These are phyloP conservation scores for Olyra latifolia DNA, from an alignment of 176 grass and related monocot genomes.

Conservation along the genomic window DNA sequence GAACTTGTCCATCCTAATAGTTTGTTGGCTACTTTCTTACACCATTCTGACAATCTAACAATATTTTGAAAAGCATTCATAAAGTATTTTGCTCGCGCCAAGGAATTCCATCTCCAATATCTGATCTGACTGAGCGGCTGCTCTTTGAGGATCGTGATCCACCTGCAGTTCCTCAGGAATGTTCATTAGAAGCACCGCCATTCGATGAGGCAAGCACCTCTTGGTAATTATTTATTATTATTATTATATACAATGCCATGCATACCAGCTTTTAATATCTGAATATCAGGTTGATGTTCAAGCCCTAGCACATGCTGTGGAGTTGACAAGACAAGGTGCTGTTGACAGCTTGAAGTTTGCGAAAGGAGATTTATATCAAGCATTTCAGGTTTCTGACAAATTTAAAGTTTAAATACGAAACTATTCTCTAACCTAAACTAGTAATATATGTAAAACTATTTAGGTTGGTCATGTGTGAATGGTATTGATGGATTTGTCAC, in stretches of 20 bases:
- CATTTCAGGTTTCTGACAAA: slow-evolving; percentile 77
- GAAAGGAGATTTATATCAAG: slow-evolving; percentile 91
- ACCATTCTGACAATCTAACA: slow-evolving; percentile 33
- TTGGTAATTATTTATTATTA: slow-evolving; percentile 25
- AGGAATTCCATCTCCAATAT: slow-evolving; percentile 90
- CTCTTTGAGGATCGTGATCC: slow-evolving; percentile 90
- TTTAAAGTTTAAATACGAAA: slow-evolving; percentile 15
- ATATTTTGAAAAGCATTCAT: slow-evolving; percentile 75
- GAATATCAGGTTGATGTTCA: slow-evolving; percentile 91
- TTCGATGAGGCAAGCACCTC: slow-evolving; percentile 82
- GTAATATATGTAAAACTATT: no score
- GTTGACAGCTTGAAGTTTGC: slow-evolving; percentile 97
- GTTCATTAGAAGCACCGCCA: slow-evolving; percentile 72
- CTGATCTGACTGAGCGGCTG: slow-evolving; percentile 76
- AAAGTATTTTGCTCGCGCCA: slow-evolving; percentile 79
- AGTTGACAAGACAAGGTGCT: slow-evolving; percentile 95
- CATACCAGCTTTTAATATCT: slow-evolving; percentile 39
- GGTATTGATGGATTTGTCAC: no score
- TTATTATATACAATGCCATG: slow-evolving; percentile 14
- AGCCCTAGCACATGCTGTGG: slow-evolving; percentile 93
- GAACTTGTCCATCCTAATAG: slow-evolving; percentile 22
- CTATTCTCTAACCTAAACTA: neutral
- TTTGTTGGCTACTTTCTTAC: slow-evolving; percentile 3
- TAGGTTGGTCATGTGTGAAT: no score
- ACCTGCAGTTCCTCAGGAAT: slow-evolving; percentile 74